Conservation (phyloP, 345 rosid species). For the Pistacia vera region DNA sequence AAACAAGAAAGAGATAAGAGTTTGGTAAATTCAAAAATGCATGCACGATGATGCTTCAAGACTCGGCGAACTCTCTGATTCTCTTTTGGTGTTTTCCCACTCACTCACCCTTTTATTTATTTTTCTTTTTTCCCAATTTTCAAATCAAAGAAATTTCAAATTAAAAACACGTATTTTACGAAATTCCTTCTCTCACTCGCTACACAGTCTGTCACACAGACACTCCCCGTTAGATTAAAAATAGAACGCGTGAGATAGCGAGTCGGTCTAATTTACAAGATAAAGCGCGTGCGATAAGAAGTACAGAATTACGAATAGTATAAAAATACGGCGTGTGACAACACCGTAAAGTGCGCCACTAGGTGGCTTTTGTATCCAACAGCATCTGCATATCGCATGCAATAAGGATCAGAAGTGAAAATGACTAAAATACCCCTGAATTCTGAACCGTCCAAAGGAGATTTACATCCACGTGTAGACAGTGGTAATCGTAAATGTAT, state of each 20-base stretch:
- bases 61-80: slow-evolving; percentile 47
- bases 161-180: neutral
- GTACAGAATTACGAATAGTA: slow-evolving; percentile 5
- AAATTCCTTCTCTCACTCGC: neutral
- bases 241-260: neutral
- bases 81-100: slow-evolving; percentile 17
- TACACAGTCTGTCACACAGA: fast-evolving
- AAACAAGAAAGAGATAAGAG: slow-evolving; percentile 21
- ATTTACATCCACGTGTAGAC: slow-evolving; percentile 16
- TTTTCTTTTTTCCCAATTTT: neutral
- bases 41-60: slow-evolving; percentile 78
- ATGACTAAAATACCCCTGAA: neutral
- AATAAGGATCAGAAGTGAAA: slow-evolving; percentile 1
- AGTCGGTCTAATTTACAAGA: neutral
- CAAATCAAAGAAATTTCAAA: neutral
- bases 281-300: neutral
- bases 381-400: slow-evolving; percentile 36
- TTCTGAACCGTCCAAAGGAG: no score
- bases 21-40: slow-evolving; percentile 44
- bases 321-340: slow-evolving; percentile 37
- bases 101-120: slow-evolving; percentile 13
- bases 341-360: slow-evolving; percentile 48
- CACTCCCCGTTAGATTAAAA: neutral
- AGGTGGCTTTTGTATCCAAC: slow-evolving; percentile 21
- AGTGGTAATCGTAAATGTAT: neutral